These are phyloP conservation scores for Heterococcus sp. DNA, from an alignment of 108 stramenopile genomes.

Conservation along the genomic window DNA sequence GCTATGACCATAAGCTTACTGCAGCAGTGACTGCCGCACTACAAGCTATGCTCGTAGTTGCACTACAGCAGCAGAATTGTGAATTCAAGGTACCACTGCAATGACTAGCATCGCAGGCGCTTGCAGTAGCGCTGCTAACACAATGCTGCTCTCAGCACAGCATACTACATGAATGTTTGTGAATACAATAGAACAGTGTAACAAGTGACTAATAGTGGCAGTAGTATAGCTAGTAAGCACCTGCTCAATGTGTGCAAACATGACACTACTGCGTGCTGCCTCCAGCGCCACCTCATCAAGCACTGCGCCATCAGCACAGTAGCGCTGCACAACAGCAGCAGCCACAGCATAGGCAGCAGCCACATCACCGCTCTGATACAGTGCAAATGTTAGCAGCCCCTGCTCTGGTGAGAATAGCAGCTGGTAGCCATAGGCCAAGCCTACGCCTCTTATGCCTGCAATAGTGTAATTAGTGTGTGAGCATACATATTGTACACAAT, in stretches of 20 bases:
- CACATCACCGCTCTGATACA: not conserved
- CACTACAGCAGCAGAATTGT: no score
- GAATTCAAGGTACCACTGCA: no score
- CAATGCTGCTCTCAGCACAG: no score
- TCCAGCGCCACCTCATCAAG: not conserved
- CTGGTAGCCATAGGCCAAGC: not conserved
- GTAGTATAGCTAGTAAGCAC: no score
- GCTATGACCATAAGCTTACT: no score
- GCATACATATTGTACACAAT: not conserved
- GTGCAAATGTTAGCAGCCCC: not conserved
- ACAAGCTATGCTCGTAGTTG: no score
- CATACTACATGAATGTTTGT: no score
- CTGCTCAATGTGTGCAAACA: not conserved
- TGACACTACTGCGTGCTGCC: not conserved
- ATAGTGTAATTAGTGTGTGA: not conserved
- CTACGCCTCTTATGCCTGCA: not conserved
- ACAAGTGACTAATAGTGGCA: no score
- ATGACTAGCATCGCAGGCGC: no score
- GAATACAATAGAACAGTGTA: no score
- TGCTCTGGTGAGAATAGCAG: not conserved
- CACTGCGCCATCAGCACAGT: not conserved
- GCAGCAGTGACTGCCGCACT: no score
- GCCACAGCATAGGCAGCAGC: not conserved
- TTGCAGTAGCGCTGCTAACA: no score
- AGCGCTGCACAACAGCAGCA: not conserved